Conservation (phyloP, 2,329 filamentous ascomycete genomes). For the Beauveria pseudobassiana region DNA sequence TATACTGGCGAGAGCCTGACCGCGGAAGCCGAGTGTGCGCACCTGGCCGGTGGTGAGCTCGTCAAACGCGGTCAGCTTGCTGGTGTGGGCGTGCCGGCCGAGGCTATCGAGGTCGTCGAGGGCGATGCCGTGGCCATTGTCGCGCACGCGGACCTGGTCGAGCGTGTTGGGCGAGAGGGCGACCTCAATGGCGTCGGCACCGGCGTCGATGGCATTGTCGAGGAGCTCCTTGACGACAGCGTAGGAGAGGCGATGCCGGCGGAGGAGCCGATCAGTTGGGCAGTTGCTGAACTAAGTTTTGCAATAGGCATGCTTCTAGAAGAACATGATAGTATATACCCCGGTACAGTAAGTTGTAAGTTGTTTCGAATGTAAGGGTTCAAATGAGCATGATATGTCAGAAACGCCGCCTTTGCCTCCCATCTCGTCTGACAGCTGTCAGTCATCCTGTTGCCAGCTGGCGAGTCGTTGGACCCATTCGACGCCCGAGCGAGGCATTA, state of each 20-base stretch:
- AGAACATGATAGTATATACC: not conserved
- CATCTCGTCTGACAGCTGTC: not conserved
- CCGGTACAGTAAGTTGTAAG: not conserved
- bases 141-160: slow-evolving; percentile 61
- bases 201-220: slow-evolving; percentile 69
- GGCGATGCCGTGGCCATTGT: slow-evolving; percentile 67
- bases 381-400: not conserved
- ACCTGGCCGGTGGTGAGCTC: slow-evolving; percentile 52
- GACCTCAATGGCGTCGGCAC: slow-evolving; percentile 58
- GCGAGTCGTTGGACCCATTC: not conserved
- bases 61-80: slow-evolving; percentile 59
- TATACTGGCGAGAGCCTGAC: slow-evolving; percentile 62
- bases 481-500: not conserved
- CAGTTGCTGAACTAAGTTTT: slow-evolving; percentile 39
- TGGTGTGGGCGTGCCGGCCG: slow-evolving; percentile 63
- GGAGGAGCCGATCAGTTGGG: slow-evolving; percentile 52
- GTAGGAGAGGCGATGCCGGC: slow-evolving; percentile 52
- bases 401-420: not conserved
- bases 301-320: slow-evolving; percentile 39
- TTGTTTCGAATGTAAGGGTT: not conserved
- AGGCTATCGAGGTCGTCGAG: slow-evolving; percentile 53
- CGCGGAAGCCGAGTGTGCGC: slow-evolving; percentile 65
- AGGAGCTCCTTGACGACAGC: slow-evolving; percentile 68
- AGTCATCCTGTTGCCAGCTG: not conserved
- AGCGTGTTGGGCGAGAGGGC: slow-evolving; percentile 58